Conservation (phyloP, 331 rosid species). For the Acacia pycnantha region DNA sequence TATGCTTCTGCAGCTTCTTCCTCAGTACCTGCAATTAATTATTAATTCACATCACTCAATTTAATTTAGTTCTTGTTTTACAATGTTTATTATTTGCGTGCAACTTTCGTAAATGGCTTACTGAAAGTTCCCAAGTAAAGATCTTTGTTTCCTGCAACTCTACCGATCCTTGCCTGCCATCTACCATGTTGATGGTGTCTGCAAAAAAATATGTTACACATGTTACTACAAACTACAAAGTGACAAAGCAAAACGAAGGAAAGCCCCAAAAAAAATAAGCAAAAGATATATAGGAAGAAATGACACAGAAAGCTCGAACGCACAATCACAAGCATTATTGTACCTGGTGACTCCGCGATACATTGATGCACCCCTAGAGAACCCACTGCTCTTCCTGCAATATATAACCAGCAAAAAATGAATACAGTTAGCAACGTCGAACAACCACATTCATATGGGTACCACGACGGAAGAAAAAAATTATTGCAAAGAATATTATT, state of each 20-base stretch:
- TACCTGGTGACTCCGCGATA: conserved; percentile 99
- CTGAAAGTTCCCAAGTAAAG: conserved; percentile 67
- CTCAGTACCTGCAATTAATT: conserved; percentile 59
- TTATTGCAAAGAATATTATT: background rate
- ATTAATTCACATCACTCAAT: background rate
- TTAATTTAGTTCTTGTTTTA: background rate
- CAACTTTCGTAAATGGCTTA: conserved; percentile 7
- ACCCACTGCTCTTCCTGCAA: conserved; percentile 96
- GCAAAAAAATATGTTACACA: background rate
- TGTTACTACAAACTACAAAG: background rate
- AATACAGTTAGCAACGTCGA: background rate
- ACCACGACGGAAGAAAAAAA: background rate
- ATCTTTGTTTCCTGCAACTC: conserved; percentile 97
- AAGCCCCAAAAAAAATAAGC: background rate
- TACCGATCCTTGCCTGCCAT: conserved; percentile 98
- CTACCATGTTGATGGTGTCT: conserved; percentile 99
- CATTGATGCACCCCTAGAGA: conserved; percentile 99
- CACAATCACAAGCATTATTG: background rate
- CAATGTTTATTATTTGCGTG: background rate
- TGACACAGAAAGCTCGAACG: background rate
- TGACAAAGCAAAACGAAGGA: background rate
- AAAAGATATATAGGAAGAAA: background rate
- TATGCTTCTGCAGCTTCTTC: conserved; percentile 99
- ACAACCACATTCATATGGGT: background rate
- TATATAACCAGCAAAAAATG: background rate